Base-by-base conservation (phyloP, 225 moss, liverwort and hornwort species). In the Asterella californica region DNA sequence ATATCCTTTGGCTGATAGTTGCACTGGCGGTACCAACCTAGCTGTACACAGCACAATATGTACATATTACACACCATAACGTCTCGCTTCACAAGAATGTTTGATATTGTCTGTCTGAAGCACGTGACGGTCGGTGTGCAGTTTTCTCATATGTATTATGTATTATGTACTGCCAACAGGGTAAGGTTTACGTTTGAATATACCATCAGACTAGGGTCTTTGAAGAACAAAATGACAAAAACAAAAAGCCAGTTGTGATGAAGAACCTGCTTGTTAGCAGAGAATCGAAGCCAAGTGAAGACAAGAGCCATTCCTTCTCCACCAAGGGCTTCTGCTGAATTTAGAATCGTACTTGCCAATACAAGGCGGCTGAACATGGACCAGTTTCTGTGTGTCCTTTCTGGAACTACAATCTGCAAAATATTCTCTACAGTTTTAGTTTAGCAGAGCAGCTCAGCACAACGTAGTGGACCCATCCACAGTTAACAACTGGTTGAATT, bases 1-100 rank as follows among this genome's bases (percentile, higher is more conserved):
- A 83, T 83, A 62, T 83, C 83, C 48, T 83, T 83, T 59, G 83
- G 79, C 66, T 83, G 79, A 54, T 83, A 83, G 74, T 83, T 83
- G 79, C 83, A 79, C 24, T 83, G 79, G 6, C 83, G 79, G 53
- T 79, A 83, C 79, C 83, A 83, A 33, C 64, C 65, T 27, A 83
- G 79, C 79, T 83, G 79, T 74, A 79, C 45, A 70, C 15, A 22
- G 22, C 9, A 70, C 10, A n/a, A n/a, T n/a, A n/a, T n/a, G n/a
- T n/a, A n/a, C n/a, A 42, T 42, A 7, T 42, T 42, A n/a, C 42
- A 42, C 42, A 42, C 42, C 42, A 42, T 42, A 42, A 18, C 32
- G 34, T 36, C 2, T 67, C 32, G 34, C 30, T 17, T 67, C 17
- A 15, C 24, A 1, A 67, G 29, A 29, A 32, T 67, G 67, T 42